Evolutionary conservation across 202 grass and related monocot species (phyloP), one percentile per base, ranked within the genome.

Genomic region (Musa balbisiana): DNA sequence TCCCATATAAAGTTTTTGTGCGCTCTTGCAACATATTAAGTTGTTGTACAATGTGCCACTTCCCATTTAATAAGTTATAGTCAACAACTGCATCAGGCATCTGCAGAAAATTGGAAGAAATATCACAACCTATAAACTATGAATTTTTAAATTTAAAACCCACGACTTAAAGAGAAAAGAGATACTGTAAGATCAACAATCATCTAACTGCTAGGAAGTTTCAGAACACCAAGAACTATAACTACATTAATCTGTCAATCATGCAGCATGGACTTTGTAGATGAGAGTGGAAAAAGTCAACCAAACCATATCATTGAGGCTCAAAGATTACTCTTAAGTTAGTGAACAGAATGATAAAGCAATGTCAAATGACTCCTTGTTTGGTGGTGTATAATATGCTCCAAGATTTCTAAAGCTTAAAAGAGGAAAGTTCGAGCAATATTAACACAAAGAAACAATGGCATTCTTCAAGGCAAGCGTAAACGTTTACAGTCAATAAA

Each of bases 71-170:
- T 74, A 98, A 86, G 84, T 98, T 89, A 73, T 98, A 98, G 60
- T 98, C 94, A 86, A 94, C 85, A 67, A 91, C 85, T 68, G 94
- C 94, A 89, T 98, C 94, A 80, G 91, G 91, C 94, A 94, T 98
- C 94, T 98, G 79, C 74, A 85, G 51, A 76, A 26, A 81, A 19
- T 2, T 21, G 51, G 33, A 27, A 14, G 2, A 65, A 65, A 11
- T 26, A 65, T 14, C 10, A 65, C 10, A 65, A 65, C 1, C 21
- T 13, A 25, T 9, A 62, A 60, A 60, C n/a, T 67, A 78, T 43
- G 51, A 86, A 52, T 9, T 59, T 27, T 21, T 22, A 68, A 77
- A 23, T 14, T 64, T 79, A 67, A 16, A 77, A 77, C 27, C 6
- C 56, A 74, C 33, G 33, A 43, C 33, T 43, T 43, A 43, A 43